A percentile compares a stretch with the other conserved stretches of the same genome.
Conservation (phyloP, 2,329 filamentous ascomycete species). For the Scedosporium dehoogii region DNA sequence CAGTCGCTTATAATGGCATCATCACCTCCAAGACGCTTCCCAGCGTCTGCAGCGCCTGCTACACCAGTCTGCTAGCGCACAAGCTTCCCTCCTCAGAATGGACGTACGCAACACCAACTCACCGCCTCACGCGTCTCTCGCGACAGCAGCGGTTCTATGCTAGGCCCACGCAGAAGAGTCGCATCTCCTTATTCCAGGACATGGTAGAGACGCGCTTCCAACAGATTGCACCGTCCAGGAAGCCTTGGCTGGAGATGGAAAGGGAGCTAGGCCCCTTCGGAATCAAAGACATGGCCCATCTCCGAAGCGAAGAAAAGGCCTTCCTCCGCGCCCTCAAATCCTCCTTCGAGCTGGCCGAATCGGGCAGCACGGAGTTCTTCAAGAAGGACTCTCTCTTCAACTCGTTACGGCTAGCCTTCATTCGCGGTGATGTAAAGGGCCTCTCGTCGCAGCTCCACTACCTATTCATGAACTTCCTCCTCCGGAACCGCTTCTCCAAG, state of each 20-base stretch:
- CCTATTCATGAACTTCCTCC: conserved; percentile 56
- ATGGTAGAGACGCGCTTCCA: conserved; percentile 8
- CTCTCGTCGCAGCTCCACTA: conserved; percentile 53
- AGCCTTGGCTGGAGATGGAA: conserved; percentile 9
- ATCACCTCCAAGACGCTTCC: not conserved
- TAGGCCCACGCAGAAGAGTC: conserved; percentile 10
- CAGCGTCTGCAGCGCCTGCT: conserved; percentile 3
- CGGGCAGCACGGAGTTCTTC: conserved; percentile 21
- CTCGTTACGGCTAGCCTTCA: conserved; percentile 50
- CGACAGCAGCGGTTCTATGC: not conserved
- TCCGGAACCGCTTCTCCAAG: conserved; percentile 45
- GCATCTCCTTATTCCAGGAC: conserved; percentile 8
- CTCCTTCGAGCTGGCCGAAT: conserved; percentile 34
- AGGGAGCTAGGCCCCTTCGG: conserved; percentile 12
- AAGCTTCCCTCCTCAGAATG: conserved; percentile 33
- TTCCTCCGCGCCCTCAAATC: conserved; percentile 35
- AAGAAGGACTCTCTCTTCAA: conserved; percentile 43
- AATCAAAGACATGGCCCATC: conserved; percentile 22
- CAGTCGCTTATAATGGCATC: not conserved
- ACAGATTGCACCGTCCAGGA: conserved; percentile 7
- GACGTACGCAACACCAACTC: conserved; percentile 21
- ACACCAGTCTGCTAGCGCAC: conserved; percentile 9
- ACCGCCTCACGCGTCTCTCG: not conserved
- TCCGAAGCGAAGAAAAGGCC: conserved; percentile 31
- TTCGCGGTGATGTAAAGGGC: conserved; percentile 37